phyloP scores from a whole-genome alignment of 2,329 filamentous ascomycete genomes.

The Colletotrichum spinosum region DNA sequence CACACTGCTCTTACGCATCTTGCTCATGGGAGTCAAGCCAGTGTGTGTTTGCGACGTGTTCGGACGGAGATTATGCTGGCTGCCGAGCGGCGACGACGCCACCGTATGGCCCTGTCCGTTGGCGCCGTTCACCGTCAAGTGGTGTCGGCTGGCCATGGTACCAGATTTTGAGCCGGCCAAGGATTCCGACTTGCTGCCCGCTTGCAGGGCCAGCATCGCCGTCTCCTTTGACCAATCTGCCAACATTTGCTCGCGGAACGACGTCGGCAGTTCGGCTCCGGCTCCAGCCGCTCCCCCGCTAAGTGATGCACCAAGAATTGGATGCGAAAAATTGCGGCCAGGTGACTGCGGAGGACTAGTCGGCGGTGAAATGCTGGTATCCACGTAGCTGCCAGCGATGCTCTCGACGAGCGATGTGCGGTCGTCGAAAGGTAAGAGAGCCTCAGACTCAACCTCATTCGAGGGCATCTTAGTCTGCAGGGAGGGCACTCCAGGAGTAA shows the following conservation, averaged over 20 bases:
- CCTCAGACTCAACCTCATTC: slow-evolving; percentile 69
- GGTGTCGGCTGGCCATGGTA: slow-evolving; percentile 65
- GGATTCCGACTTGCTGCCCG: slow-evolving; percentile 78
- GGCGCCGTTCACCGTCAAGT: slow-evolving; percentile 66
- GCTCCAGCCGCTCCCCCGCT: slow-evolving; percentile 52
- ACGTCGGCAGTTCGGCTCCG: slow-evolving; percentile 71
- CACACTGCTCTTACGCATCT: slow-evolving; percentile 65
- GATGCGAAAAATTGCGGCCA: slow-evolving; percentile 70
- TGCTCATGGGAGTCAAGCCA: slow-evolving; percentile 50
- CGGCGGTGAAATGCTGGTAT: slow-evolving; percentile 71
- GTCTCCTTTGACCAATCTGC: slow-evolving; percentile 83
- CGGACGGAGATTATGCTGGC: slow-evolving; percentile 63
- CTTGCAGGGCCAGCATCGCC: slow-evolving; percentile 75
- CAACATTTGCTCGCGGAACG: slow-evolving; percentile 80
- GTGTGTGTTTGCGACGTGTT: slow-evolving; percentile 53
- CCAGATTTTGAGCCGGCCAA: slow-evolving; percentile 79
- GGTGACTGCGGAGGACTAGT: slow-evolving; percentile 79
- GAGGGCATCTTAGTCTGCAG: slow-evolving; percentile 59
- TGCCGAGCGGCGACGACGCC: slow-evolving; percentile 62
- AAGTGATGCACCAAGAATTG: slow-evolving; percentile 65
- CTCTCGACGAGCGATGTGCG: slow-evolving; percentile 77
- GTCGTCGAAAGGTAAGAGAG: slow-evolving; percentile 81
- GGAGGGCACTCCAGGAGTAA: slow-evolving; percentile 63
- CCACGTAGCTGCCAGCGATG: slow-evolving; percentile 78
- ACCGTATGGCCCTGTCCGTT: slow-evolving; percentile 53